Evolutionary conservation across 805 yeast species (phyloP), one percentile per base, ranked within the genome.

Genomic region (Cyberlindnera veronae): DNA sequence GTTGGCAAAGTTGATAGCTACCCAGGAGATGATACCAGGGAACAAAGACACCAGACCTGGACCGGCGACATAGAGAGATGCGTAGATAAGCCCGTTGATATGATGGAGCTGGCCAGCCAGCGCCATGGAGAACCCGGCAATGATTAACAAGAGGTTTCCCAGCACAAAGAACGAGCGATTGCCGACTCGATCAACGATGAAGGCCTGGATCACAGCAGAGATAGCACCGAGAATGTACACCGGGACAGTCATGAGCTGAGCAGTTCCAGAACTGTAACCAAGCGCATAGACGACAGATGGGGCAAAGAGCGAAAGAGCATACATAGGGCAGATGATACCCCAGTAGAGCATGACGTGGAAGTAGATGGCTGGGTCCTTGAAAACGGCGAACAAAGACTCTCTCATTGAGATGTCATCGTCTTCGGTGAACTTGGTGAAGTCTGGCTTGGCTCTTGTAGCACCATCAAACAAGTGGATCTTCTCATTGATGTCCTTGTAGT

Each of bases 21-120:
- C 53, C 70, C 70, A 66, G n/a, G 65, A 55, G 32, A 65, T 59
- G 34, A 57, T 49, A 14, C 62, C 53, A 16, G 69, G 69, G 54
- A 65, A 59, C 8, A 54, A 50, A 1, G 63, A 54, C 23, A 59
- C 58, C 22, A 61, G 46, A 3, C 68, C 68, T 18, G 59, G 34
- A 3, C 62, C 60, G 4, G 60, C 53, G 5, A 65, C 46, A 48
- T 51, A 64, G 9, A 57, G 49, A 8, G 66, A 64, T 2, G 54
- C 68, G 39, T 63, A 65, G 5, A 62, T 53, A 19, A 45, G 20
- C 3, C 41, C 41, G 11, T 34, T 34, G 9, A 54, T 63, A 10
- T 49, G 48, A 8, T 61, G 62, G 10, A 61, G 54, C 36, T 60
- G 54, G 7, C 59, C 54, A 11, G 50, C 51, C 16, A 60, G 41